phyloP scores from a whole-genome alignment of 2,329 filamentous ascomycete species.

The Acrodontium crateriforme region DNA sequence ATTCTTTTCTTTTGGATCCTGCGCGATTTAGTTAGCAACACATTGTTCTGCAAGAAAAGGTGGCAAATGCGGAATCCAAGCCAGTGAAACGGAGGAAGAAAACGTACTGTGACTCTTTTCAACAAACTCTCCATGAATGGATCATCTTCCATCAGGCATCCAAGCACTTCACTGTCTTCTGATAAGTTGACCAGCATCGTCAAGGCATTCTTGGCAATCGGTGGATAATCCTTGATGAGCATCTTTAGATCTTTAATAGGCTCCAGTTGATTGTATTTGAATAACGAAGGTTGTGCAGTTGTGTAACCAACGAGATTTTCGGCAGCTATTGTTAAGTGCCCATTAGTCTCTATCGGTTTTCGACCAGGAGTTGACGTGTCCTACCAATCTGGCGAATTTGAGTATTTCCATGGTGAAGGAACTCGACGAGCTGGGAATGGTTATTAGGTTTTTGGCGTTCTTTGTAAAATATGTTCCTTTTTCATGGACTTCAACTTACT shows the following conservation, averaged over 20 bases:
- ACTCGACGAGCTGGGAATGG: conserved; percentile 61
- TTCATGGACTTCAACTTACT: conserved; percentile 15
- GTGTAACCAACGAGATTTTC: conserved; percentile 80
- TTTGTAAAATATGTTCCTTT: background rate
- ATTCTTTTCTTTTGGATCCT: conserved; percentile 63
- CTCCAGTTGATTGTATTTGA: conserved; percentile 65
- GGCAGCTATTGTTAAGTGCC: conserved; percentile 47
- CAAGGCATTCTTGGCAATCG: conserved; percentile 84
- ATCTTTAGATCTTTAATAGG: conserved; percentile 82
- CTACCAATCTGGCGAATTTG: conserved; percentile 71
- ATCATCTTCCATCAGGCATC: conserved; percentile 61
- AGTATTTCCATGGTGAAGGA: conserved; percentile 82
- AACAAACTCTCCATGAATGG: conserved; percentile 65
- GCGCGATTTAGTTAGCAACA: too few relatives aligned
- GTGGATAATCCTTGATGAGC: conserved; percentile 72
- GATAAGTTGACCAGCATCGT: conserved; percentile 82
- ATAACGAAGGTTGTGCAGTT: conserved; percentile 61
- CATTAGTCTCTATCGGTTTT: too few relatives aligned
- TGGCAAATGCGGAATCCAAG: background rate
- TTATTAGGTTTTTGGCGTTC: conserved; percentile 10
- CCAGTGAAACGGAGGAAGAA: background rate
- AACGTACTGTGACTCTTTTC: conserved; percentile 58
- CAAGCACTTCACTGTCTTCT: conserved; percentile 60
- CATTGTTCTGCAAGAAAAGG: too few relatives aligned
- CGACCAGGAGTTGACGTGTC: conserved; percentile 8